A percentile compares a stretch with the other conserved stretches of the same genome.
These are phyloP conservation scores for Clarireedia homoeocarpa DNA, from an alignment of 2,329 filamentous ascomycete species.

Conservation along the genomic window DNA sequence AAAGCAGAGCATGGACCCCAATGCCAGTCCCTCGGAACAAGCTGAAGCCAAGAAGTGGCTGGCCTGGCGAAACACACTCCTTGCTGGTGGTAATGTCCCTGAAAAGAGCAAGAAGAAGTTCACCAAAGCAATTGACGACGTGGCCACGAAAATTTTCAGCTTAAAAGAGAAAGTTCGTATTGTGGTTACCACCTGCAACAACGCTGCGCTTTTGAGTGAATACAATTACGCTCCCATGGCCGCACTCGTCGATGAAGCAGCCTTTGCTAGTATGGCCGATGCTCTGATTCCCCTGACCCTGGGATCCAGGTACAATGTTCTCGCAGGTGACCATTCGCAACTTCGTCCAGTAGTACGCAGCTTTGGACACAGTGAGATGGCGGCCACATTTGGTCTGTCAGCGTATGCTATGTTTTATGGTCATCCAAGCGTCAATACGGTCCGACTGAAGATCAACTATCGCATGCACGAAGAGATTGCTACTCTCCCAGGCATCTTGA, in stretches of 20 bases:
- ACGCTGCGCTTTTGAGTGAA: neutral
- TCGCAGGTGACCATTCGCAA: conserved; percentile 10
- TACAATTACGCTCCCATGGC: neutral
- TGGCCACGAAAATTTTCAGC: neutral
- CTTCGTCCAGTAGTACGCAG: neutral
- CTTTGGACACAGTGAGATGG: neutral
- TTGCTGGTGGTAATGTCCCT: neutral
- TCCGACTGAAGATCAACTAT: conserved; percentile 13
- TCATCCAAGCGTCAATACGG: neutral
- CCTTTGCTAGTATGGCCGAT: conserved; percentile 2
- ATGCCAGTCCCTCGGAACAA: neutral
- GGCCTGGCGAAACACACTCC: neutral
- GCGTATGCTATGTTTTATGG: neutral
- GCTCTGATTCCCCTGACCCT: conserved; percentile 1
- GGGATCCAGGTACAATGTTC: neutral
- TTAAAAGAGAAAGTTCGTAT: neutral
- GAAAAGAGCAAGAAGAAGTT: neutral
- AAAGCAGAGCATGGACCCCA: neutral
- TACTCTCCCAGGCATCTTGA: conserved; percentile 4
- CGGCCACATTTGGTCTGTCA: neutral
- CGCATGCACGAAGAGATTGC: conserved; percentile 12
- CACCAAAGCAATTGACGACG: neutral
- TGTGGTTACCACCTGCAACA: conserved; percentile 10
- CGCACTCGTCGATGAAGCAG: conserved; percentile 8
- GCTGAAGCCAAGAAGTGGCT: conserved; percentile 3